A percentile compares a stretch with the other conserved stretches of the same genome.
Evolutionary conservation across 2,329 filamentous ascomycete genomes (phyloP).

Genomic region (Trichoderma simmonsii): DNA sequence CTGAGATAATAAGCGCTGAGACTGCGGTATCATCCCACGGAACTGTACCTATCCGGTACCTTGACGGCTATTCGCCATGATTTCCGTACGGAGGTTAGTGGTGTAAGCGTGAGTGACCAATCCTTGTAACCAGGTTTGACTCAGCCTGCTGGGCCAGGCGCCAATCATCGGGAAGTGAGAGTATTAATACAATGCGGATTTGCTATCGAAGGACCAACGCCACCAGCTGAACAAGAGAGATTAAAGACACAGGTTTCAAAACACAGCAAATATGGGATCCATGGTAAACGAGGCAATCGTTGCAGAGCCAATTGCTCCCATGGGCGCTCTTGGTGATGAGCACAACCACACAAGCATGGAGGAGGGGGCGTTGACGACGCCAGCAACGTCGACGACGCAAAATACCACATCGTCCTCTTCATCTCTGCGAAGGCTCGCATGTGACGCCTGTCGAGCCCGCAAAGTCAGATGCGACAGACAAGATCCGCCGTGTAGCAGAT

Average conservation of each 20-base stretch:
- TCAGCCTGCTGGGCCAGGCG: background rate
- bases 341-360: background rate
- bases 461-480: slow-evolving; percentile 15
- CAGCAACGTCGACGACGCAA: background rate
- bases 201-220: background rate
- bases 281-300: background rate
- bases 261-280: background rate
- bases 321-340: background rate
- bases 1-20: background rate
- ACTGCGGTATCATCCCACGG: background rate
- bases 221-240: background rate
- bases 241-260: background rate
- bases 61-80: background rate
- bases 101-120: background rate
- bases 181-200: background rate
- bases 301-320: background rate
- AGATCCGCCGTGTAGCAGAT: slow-evolving; percentile 7
- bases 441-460: slow-evolving; percentile 10
- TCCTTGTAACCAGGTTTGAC: background rate
- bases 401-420: background rate
- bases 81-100: background rate
- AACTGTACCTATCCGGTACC: background rate
- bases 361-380: background rate
- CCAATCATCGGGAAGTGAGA: background rate
- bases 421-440: background rate